Conservation (phyloP, 768 basidiomycete species). For the Mycena amicta region DNA sequence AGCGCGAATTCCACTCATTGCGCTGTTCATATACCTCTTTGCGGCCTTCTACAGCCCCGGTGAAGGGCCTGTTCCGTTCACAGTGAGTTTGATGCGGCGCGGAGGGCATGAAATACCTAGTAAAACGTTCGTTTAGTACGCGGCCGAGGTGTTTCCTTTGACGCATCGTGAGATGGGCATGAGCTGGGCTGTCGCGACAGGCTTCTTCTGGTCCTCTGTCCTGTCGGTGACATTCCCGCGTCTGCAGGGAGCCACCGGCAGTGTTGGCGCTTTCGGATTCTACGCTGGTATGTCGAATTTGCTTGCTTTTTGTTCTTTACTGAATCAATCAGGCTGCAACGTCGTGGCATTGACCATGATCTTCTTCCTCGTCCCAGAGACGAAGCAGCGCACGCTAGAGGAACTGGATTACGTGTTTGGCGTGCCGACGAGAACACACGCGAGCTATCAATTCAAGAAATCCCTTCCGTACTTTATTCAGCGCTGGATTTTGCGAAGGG, state of each 20-base stretch:
- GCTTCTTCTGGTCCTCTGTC: conserved; percentile 56
- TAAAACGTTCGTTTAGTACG: conserved; percentile 45
- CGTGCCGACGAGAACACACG: conserved; percentile 49
- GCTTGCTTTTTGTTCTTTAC: no score
- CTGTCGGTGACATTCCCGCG: conserved; percentile 63
- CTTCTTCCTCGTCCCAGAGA: conserved; percentile 58
- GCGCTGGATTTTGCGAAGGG: conserved; percentile 44
- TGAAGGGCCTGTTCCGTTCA: conserved; percentile 89
- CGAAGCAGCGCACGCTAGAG: conserved; percentile 55
- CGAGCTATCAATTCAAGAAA: conserved; percentile 43
- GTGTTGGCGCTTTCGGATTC: conserved; percentile 55
- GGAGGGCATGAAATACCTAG: no score
- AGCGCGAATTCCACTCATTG: conserved; percentile 45
- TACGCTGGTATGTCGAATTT: no score
- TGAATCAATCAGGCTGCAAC: no score
- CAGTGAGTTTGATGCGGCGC: no score
- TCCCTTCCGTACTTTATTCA: conserved; percentile 57
- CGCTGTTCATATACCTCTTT: conserved; percentile 39
- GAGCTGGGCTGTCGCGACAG: conserved; percentile 52
- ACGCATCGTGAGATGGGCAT: conserved; percentile 70
- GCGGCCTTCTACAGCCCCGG: conserved; percentile 76
- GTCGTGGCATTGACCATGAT: conserved; percentile 55
- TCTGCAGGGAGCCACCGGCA: conserved; percentile 47
- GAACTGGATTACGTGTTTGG: conserved; percentile 55
- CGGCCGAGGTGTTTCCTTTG: conserved; percentile 89